A percentile compares a stretch with the other conserved stretches of the same genome.
Conservation (phyloP, 1,284 basidiomycete genomes). For the Erythrobasidium hasegawianum region DNA sequence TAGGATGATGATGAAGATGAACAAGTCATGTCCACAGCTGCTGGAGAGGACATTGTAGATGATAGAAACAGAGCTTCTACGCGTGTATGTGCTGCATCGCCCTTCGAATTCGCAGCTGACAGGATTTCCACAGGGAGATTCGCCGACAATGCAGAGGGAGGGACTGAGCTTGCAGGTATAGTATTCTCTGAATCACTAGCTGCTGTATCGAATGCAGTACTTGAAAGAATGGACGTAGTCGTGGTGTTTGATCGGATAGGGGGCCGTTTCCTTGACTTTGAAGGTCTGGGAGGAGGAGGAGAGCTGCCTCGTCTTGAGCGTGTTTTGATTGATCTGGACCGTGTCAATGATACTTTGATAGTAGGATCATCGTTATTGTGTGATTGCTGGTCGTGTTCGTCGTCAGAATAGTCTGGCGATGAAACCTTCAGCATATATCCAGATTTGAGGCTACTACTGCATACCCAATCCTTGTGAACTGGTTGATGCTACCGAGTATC, state of each 20-base stretch:
- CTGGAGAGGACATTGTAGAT: background rate
- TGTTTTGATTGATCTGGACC: background rate
- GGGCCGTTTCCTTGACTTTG: background rate
- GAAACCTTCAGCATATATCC: no score
- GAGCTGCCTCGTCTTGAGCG: background rate
- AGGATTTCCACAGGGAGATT: background rate
- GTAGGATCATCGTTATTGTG: no score
- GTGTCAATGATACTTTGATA: no score
- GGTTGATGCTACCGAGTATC: no score
- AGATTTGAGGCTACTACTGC: no score
- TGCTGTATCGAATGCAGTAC: background rate
- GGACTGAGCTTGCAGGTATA: conserved; percentile 1
- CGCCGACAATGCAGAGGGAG: background rate
- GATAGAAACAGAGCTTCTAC: no score
- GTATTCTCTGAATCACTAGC: conserved; percentile 2
- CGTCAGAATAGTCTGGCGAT: no score
- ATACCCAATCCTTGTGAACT: no score
- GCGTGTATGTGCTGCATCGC: background rate
- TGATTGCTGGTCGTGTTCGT: no score
- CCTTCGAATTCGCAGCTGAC: no score
- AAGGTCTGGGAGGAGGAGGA: background rate
- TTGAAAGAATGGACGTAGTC: no score
- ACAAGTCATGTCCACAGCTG: background rate
- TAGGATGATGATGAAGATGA: background rate
- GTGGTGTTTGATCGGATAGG: background rate